Base-by-base conservation (phyloP, 805 yeast genomes). In the Jamesozyma gamospora region DNA sequence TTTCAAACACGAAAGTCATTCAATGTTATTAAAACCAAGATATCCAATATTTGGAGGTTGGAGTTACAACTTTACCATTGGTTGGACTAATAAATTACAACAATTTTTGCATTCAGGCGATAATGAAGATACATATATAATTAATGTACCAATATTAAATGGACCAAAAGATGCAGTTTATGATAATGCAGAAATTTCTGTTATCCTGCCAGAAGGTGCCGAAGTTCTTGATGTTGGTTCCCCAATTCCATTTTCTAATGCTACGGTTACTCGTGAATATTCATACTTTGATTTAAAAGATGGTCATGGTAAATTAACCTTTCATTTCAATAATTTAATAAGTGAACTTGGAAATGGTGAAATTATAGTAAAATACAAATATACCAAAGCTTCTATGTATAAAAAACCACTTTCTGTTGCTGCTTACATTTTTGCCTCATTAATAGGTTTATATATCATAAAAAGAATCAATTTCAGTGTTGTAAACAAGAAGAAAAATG, bases 21-120 rank as follows among this genome's bases (percentile, higher is more conserved):
- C 49, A 44, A 63, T 85, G 35, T 65, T 79, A 28, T 60, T 92
- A 47, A 75, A 72, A 53, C 97, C 97, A 41, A 74, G 98, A 60
- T 92, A 69, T 67, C 98, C 98, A n/a, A 59, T 92, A 6, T 83
- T 85, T 62, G 98, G 98, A 36, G 94, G 88, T 32, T 92, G 98
- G 98, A 72, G 79, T 53, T 90, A 86, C 64, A 86, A 90, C 64
- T 92, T 85, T 69, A 92, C 97, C 17, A 62, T 90, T 50, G 97
- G 97, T n/a, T 92, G 95, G 95, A 75, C 79, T 36, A 73, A 76
- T 47, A 64, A 69, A 16, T 62, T 88, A 32, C 53, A 64, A 13
- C 63, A 74, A 34, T 79, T 71, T 48, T 66, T 83, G 38, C 76
- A 64, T 49, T 52, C 58, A 31, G 49, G 67, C 14, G 43, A 49